phyloP scores from a whole-genome alignment of 345 rosid species.

The Luvunga scandens region DNA sequence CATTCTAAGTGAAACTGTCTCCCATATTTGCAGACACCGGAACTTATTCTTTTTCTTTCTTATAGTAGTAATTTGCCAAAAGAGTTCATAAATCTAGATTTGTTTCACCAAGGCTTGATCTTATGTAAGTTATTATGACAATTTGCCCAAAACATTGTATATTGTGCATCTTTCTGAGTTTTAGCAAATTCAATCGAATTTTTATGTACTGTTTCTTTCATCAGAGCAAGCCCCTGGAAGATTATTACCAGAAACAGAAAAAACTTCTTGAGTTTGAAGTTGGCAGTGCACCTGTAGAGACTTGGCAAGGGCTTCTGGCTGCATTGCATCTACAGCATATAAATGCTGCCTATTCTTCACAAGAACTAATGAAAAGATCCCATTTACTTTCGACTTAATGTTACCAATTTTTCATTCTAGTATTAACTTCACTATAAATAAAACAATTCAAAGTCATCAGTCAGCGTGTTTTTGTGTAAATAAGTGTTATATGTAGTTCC shows the following conservation, averaged over 20 bases:
- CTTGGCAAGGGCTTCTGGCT: constrained; percentile 40
- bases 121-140: not conserved
- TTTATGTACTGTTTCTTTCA: not conserved
- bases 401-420: not conserved
- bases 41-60: not conserved
- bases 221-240: constrained; percentile 40
- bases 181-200: not conserved
- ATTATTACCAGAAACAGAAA: constrained; percentile 35
- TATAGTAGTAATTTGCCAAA: not conserved
- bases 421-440: not conserved
- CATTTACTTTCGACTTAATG: not conserved
- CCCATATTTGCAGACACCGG: not conserved
- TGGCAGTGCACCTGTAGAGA: constrained; percentile 28
- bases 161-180: not conserved
- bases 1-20: not conserved
- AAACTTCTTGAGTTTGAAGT: constrained; percentile 41
- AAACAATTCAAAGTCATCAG: not conserved
- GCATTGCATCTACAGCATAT: constrained; percentile 27
- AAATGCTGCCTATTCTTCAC: not conserved
- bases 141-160: not conserved
- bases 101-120: not conserved
- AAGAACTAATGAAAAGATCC: not conserved
- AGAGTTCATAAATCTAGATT: not conserved
- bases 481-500: not conserved
- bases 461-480: not conserved